A percentile compares a stretch with the other conserved stretches of the same genome.
phyloP scores from a whole-genome alignment of 805 yeast genomes.

The Nakazawaea ernobii region DNA sequence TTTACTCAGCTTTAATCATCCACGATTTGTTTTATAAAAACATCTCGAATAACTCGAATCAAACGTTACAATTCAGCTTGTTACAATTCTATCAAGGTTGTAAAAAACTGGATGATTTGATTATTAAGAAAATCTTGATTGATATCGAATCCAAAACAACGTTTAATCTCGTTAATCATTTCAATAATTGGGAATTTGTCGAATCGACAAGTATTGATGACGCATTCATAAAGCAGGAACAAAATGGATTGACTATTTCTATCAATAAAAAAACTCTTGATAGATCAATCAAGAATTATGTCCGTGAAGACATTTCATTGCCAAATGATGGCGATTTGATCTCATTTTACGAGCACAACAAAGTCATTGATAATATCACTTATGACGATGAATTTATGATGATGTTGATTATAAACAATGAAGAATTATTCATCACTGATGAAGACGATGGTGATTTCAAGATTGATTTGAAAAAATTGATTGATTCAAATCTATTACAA shows the following conservation, averaged over 20 bases:
- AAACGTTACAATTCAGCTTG: constrained; percentile 41
- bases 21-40: constrained; percentile 36
- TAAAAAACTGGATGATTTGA: constrained; percentile 48
- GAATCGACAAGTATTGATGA: constrained; percentile 31
- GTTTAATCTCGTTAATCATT: constrained; percentile 60
- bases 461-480: constrained; percentile 49
- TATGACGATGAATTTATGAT: constrained; percentile 75
- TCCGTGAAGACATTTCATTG: constrained; percentile 20
- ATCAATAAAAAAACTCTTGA: constrained; percentile 43
- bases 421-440: constrained; percentile 44
- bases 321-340: constrained; percentile 22
- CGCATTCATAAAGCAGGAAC: constrained; percentile 39
- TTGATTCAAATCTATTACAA: constrained; percentile 52
- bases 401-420: constrained; percentile 55
- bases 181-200: constrained; percentile 61
- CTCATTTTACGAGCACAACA: constrained; percentile 22
- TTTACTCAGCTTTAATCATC: constrained; percentile 40
- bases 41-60: constrained; percentile 37
- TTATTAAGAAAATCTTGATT: constrained; percentile 52
- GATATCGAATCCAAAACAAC: constrained; percentile 48
- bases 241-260: constrained; percentile 41
- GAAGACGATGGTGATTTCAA: constrained; percentile 24
- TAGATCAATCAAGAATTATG: constrained; percentile 39
- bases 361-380: constrained; percentile 12
- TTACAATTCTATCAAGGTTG: constrained; percentile 61